Conservation (phyloP, 164 flowering plant species). For the Liriodendron chinense region DNA sequence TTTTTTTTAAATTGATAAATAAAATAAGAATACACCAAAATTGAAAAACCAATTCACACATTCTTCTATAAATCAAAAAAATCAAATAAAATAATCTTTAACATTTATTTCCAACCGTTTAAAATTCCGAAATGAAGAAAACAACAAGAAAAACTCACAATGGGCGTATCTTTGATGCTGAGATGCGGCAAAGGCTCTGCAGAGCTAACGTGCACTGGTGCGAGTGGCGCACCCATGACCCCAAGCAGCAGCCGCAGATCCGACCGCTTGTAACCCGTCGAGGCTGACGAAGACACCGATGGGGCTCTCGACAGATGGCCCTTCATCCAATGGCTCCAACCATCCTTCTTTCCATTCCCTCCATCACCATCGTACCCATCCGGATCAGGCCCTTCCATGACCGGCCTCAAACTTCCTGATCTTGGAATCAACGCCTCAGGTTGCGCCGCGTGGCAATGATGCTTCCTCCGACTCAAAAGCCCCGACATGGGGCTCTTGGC, state of each 20-base stretch:
- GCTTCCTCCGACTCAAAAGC: constrained; percentile 41
- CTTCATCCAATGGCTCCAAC: constrained; percentile 79
- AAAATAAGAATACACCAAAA: not conserved
- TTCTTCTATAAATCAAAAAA: not conserved
- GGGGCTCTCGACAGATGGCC: constrained; percentile 39
- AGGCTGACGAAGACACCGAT: constrained; percentile 6
- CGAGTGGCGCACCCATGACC: constrained; percentile 75
- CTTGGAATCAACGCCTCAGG: constrained; percentile 54
- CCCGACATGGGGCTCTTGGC: constrained; percentile 54
- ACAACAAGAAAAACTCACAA: constrained; percentile 36
- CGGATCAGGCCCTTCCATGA: constrained; percentile 81
- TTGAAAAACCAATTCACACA: not conserved
- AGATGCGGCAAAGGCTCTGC: constrained; percentile 56
- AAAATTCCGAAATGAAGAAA: not conserved
- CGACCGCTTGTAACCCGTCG: constrained; percentile 38
- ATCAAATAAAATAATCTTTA: not conserved
- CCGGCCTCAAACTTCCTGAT: constrained; percentile 74
- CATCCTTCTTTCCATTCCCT: constrained; percentile 47
- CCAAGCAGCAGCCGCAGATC: constrained; percentile 77
- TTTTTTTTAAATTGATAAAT: not conserved
- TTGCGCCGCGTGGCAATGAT: constrained; percentile 20
- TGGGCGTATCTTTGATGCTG: constrained; percentile 64
- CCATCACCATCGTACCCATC: constrained; percentile 34
- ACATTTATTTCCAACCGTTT: not conserved
- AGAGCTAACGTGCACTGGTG: constrained; percentile 62